Percentiles rank a stretch among this genome's conserved stretches.
These are phyloP conservation scores for Heliocybe sulcata DNA, from an alignment of 1,284 basidiomycete genomes.

Conservation along the genomic window DNA sequence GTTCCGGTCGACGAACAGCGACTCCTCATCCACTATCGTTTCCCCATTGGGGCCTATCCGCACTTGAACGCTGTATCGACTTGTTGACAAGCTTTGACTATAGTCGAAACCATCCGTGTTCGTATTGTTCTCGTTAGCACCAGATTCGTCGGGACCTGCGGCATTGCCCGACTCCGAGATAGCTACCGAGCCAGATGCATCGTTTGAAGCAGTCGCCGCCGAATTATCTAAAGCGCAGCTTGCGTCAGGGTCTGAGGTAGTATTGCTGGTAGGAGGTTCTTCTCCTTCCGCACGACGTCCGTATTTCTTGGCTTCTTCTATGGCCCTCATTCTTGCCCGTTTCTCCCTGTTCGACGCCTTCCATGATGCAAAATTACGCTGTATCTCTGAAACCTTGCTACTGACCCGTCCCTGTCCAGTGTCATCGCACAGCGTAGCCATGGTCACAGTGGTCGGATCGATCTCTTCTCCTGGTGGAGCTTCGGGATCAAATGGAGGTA, in stretches of 20 bases:
- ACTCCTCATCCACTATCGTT: slow-evolving; percentile 76
- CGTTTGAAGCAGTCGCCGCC: neutral
- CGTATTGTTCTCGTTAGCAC: slow-evolving; percentile 22
- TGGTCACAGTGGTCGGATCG: slow-evolving; percentile 71
- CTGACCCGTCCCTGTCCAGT: slow-evolving; percentile 69
- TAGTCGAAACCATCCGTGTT: slow-evolving; percentile 63
- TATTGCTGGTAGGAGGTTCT: slow-evolving; percentile 9
- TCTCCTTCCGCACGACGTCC: slow-evolving; percentile 46
- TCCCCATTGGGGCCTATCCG: slow-evolving; percentile 78
- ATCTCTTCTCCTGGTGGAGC: slow-evolving; percentile 66
- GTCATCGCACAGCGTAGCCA: slow-evolving; percentile 69
- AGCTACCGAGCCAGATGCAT: neutral
- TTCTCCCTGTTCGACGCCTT: slow-evolving; percentile 58
- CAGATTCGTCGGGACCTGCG: slow-evolving; percentile 8
- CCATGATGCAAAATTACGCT: slow-evolving; percentile 63
- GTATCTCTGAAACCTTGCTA: slow-evolving; percentile 60
- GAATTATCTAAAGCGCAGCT: slow-evolving; percentile 1
- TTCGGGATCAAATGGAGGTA: slow-evolving; percentile 45
- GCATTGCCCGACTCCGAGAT: neutral
- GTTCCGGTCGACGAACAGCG: slow-evolving; percentile 65
- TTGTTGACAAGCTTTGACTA: slow-evolving; percentile 49
- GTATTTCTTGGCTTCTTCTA: slow-evolving; percentile 69
- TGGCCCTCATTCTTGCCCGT: slow-evolving; percentile 46
- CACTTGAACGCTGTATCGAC: slow-evolving; percentile 74
- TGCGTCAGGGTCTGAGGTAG: slow-evolving; percentile 6